Evolutionary conservation across 2,329 filamentous ascomycete genomes (phyloP).

Genomic region (Emydomyces testavorans): DNA sequence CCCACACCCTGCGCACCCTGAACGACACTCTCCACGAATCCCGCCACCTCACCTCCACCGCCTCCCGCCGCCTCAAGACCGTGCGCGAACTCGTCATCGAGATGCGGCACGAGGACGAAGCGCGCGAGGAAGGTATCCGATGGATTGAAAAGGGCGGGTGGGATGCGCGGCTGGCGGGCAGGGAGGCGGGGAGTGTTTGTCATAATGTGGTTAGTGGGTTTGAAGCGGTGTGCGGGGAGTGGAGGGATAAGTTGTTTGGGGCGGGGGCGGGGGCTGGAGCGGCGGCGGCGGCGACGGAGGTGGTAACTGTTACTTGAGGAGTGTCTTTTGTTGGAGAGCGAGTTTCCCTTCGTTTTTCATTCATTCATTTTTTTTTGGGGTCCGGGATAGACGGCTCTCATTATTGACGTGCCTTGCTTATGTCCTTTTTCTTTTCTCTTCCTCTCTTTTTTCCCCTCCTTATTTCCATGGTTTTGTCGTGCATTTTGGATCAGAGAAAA

Average conservation of each 20-base stretch:
- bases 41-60: conserved; percentile 72
- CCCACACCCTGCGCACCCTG: conserved; percentile 71
- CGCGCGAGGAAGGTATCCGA: conserved; percentile 66
- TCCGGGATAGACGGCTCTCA: neutral
- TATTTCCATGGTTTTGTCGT: too few species aligned
- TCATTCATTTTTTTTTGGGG: neutral
- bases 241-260: conserved; percentile 64
- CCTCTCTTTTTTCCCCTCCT: too few species aligned
- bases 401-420: neutral
- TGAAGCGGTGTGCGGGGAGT: conserved; percentile 75
- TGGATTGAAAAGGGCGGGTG: conserved; percentile 77
- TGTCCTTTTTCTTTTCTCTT: neutral
- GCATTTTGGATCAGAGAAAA: too few species aligned
- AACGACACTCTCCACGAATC: conserved; percentile 92
- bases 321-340: neutral
- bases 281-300: conserved; percentile 10
- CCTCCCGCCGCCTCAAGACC: conserved; percentile 64
- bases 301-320: conserved; percentile 20
- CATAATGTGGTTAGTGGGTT: conserved; percentile 84
- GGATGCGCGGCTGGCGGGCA: conserved; percentile 60
- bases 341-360: neutral
- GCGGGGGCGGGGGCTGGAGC: neutral
- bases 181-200: conserved; percentile 76
- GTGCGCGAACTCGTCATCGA: conserved; percentile 79
- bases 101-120: conserved; percentile 70